Conservation (phyloP, 2,329 filamentous ascomycete species). For the Cordyceps militaris region DNA sequence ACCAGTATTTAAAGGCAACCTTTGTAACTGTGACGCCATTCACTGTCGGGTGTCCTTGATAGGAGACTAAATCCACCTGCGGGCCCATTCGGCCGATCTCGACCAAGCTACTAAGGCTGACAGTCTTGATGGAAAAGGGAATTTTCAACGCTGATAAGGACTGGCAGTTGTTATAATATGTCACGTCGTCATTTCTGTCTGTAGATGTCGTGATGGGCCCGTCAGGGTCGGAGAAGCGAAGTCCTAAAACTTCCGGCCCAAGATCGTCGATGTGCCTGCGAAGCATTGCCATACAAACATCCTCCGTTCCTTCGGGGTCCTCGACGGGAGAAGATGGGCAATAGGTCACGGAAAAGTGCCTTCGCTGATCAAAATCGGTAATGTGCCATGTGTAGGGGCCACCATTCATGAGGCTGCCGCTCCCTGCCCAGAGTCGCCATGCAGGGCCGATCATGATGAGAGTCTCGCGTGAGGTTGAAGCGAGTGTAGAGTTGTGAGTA, state of each 20-base stretch:
- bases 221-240: slow-evolving; percentile 9
- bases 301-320: slow-evolving; percentile 6
- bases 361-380: slow-evolving; percentile 10
- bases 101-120: slow-evolving; percentile 19
- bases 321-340: background rate
- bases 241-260: slow-evolving; percentile 1
- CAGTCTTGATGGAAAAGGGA: slow-evolving; percentile 18
- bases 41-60: slow-evolving; percentile 15
- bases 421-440: slow-evolving; percentile 6
- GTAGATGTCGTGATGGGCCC: slow-evolving; percentile 17
- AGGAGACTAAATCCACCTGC: slow-evolving; percentile 22
- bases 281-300: slow-evolving; percentile 1
- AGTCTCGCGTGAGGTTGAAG: too few relatives aligned
- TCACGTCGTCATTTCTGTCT: slow-evolving; percentile 21
- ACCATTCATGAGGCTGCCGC: background rate
- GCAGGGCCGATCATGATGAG: slow-evolving; percentile 4
- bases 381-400: slow-evolving; percentile 10
- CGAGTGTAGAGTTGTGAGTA: too few relatives aligned
- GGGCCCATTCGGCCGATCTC: slow-evolving; percentile 24
- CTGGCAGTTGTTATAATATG: slow-evolving; percentile 20
- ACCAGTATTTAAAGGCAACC: slow-evolving; percentile 29
- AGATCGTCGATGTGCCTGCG: slow-evolving; percentile 7
- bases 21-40: slow-evolving; percentile 4
- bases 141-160: background rate
- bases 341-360: slow-evolving; percentile 11